Evolutionary conservation across 805 yeast species (phyloP).

Genomic region (Teunomyces tritomae): DNA sequence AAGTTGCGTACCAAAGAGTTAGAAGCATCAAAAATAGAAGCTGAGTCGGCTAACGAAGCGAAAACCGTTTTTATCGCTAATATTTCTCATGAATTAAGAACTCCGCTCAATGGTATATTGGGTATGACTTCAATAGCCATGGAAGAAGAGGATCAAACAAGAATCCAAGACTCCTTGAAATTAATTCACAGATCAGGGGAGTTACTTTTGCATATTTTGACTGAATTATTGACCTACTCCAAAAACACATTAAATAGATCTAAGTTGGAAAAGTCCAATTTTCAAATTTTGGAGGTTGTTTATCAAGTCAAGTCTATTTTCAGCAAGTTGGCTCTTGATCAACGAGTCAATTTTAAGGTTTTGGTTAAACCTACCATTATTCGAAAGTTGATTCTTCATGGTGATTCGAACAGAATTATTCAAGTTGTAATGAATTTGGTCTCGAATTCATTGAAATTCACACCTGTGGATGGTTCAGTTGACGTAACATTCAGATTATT

Average conservation of each 20-base stretch:
- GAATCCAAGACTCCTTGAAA: constrained; percentile 72
- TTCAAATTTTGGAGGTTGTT: constrained; percentile 76
- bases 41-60: constrained; percentile 95
- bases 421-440: constrained; percentile 93
- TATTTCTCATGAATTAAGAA: constrained; percentile 89
- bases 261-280: constrained; percentile 78
- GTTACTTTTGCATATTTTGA: constrained; percentile 78
- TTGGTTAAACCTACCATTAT: constrained; percentile 57
- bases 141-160: constrained; percentile 71
- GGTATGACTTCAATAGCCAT: constrained; percentile 94
- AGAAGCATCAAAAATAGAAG: constrained; percentile 83
- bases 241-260: constrained; percentile 84
- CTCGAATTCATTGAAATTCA: constrained; percentile 86
- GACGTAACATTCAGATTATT: constrained; percentile 58
- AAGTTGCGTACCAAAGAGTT: constrained; percentile 80
- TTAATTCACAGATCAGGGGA: constrained; percentile 92
- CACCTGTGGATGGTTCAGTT: constrained; percentile 85
- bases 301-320: constrained; percentile 84
- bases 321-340: constrained; percentile 73
- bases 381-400: constrained; percentile 67
- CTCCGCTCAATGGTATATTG: constrained; percentile 92
- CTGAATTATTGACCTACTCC: constrained; percentile 89
- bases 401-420: constrained; percentile 86
- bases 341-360: constrained; percentile 66
- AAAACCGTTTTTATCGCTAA: constrained; percentile 92